Base-by-base conservation (phyloP, 306 rosid species). In the Pyrus bretschneideri region DNA sequence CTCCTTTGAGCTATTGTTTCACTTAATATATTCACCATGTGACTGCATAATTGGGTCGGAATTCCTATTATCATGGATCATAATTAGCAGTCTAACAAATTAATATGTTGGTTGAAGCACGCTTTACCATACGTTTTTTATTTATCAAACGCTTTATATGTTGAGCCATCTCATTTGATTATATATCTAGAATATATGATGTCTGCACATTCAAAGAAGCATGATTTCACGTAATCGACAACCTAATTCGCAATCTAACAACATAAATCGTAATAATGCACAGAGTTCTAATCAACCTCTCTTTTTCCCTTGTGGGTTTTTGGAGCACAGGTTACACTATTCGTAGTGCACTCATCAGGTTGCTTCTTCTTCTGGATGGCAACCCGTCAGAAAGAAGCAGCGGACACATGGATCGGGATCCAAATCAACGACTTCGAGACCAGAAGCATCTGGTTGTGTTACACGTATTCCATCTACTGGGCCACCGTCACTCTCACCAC, bases 321-420 rank as follows among this genome's bases (percentile, higher is more conserved):
- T 8, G 61, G 69, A 17, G 6, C 38, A 69, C 84, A 94, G 97
- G 97, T 87, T 29, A 88, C 96, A 30, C 83, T 94, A 66, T 89
- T 91, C 45, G 97, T 87, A 13, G 93, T 86, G 79, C 98, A 93
- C 79, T 85, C 89, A 31, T 90, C 98, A 58, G 97, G 96, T 71
- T 94, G 98, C 88, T 82, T 88, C 85, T 86, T 86, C 82, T 91
- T 70, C 80, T 91, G 94, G 98, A 79, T 94, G 72, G 98, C 96
- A 23, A 65, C 81, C 23, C 88, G 75, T 79, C 81, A 91, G 84
- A 78, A 78, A 38, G 35, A 69, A 9, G 71, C 87, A 4, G 64
- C 23, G 61, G 70, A 86, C 55, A 91, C 98, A 63, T 94, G 97
- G 98, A 85, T 94, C n/a, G 96, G 96, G 52, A 57, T 60, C 29